Base-by-base conservation (phyloP, 202 grass and related monocot species). In the Digitaria exilis region DNA sequence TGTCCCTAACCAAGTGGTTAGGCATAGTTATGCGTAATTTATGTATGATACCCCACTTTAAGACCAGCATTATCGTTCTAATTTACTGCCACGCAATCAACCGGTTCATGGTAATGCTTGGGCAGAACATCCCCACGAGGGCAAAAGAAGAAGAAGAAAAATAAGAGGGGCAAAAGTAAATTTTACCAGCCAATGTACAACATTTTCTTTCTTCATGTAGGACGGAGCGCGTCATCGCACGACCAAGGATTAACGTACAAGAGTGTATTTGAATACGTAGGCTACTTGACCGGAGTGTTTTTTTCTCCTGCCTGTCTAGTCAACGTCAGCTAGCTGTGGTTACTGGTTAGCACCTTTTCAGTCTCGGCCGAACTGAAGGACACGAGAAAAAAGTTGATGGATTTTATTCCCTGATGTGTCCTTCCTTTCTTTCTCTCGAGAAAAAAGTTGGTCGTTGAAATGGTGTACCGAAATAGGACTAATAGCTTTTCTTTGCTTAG, bases 381-480 rank as follows among this genome's bases (percentile, higher is more conserved):
- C 19, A 14, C 32, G 71, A 16, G n/a, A 56, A 31, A 39, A 73
- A 56, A 80, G 69, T n/a, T 81, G 34, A 21, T 68, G 15, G 28
- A 4, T 34, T 78, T 62, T 73, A 13, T 41, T 79, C 35, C 31
- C 14, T 21, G 25, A 50, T 37, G 29, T 34, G 14, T 2, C 46
- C 37, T 58, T 80, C 71, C 6, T 28, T n/a, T n/a, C n/a, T n/a
- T n/a, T n/a, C n/a, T n/a, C 7, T 35, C 4, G 43, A 31, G 5
- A 59, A 81, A 81, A 86, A n/a, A n/a, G 60, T 13, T 86, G 50
- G 43, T 81, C 9, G 70, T n/a, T 29, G 50, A 68, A 67, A 39
- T 48, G 48, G 49, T 21, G 54, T 56, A 15, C 8, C 18, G 3
- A 7, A 56, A 18, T 22, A 28, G 59, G 59, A 31, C 12, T 0